Percentiles rank a stretch among this genome's conserved stretches.
Evolutionary conservation across 2,329 filamentous ascomycete species (phyloP).

Genomic region (Ceratocystis cubensis): DNA sequence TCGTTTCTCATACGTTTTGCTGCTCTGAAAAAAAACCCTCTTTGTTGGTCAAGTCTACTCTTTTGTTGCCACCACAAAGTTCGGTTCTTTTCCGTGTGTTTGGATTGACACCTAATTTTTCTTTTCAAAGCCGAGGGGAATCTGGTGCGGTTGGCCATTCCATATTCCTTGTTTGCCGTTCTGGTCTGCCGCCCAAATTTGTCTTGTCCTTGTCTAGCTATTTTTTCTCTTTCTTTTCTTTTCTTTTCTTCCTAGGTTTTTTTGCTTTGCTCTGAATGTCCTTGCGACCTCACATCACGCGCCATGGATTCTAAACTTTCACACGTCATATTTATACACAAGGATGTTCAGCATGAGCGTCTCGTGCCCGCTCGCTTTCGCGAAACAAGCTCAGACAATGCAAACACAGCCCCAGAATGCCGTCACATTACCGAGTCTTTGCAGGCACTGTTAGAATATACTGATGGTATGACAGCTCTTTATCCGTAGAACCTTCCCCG

Average conservation of each 20-base stretch:
- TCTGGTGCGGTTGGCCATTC: constrained; percentile 17
- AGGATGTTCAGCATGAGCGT: constrained; percentile 37
- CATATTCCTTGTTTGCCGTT: constrained; percentile 1
- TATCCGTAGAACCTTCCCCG: constrained; percentile 11
- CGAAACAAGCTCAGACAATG: constrained; percentile 23
- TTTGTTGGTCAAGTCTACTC: background rate
- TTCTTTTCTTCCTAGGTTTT: constrained; percentile 30
- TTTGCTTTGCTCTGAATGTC: background rate
- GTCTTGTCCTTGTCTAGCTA: background rate
- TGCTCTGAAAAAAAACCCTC: background rate
- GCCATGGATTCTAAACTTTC: constrained; percentile 46
- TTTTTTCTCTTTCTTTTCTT: constrained; percentile 24
- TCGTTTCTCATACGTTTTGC: background rate
- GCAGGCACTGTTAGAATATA: constrained; percentile 41
- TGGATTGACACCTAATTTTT: background rate
- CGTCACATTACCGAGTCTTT: constrained; percentile 36
- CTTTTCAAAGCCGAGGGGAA: constrained; percentile 1
- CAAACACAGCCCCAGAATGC: constrained; percentile 28
- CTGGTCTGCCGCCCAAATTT: constrained; percentile 16
- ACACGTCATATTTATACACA: constrained; percentile 50
- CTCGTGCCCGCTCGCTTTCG: constrained; percentile 28
- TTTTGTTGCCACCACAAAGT: background rate
- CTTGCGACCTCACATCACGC: constrained; percentile 31
- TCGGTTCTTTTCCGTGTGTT: background rate
- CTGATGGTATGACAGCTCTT: constrained; percentile 35